Evolutionary conservation across 805 yeast genomes (phyloP), one percentile per base, ranked within the genome.

Genomic region (Candida lessepsii): DNA sequence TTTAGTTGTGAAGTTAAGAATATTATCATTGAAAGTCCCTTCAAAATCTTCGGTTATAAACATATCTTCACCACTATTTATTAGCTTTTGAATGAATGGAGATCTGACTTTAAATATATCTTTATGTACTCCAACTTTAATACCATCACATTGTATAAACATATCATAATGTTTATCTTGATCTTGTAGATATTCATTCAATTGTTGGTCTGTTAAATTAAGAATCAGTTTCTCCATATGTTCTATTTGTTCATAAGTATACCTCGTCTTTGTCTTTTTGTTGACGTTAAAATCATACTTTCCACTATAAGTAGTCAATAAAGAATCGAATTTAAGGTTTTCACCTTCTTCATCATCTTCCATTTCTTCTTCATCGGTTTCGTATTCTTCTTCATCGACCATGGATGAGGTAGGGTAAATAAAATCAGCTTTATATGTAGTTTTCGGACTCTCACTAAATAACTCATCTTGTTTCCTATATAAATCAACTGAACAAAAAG

Each of bases 391-490:
- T 17, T 43, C 49, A 7, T 45, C 44, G n/a, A 31, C 28, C 18
- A 31, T 11, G 3, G 27, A 32, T 3, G 19, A 29, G 7, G 11
- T 29, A 4, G 65, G 59, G 31, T 62, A 60, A 4, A 65, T 35
- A 42, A 53, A 65, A 28, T 57, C 61, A 4, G 62, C 40, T 13
- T 56, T 42, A 45, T 65, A 68, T 8, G 61, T 51, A 20, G 51
- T 50, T n/a, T 30, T 20, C 29, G 58, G 60, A 29, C 60, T 65
- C 1, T 55, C 45, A 20, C 59, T 56, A n/a, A 73, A 52, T 9
- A 73, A 45, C 31, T 72, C 73, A n/a, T 61, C 58, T 40, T 69
- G 75, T 38, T 70, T 69, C 29, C 75, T 50, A 46, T 52, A 59
- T 5, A 43, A 29, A 33, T 63, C 56, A 1, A 51, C 41, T 23